Evolutionary conservation across 2,329 filamentous ascomycete species (phyloP), one percentile per base, ranked within the genome.

Genomic region (Graphiopsis chlorocephala): DNA sequence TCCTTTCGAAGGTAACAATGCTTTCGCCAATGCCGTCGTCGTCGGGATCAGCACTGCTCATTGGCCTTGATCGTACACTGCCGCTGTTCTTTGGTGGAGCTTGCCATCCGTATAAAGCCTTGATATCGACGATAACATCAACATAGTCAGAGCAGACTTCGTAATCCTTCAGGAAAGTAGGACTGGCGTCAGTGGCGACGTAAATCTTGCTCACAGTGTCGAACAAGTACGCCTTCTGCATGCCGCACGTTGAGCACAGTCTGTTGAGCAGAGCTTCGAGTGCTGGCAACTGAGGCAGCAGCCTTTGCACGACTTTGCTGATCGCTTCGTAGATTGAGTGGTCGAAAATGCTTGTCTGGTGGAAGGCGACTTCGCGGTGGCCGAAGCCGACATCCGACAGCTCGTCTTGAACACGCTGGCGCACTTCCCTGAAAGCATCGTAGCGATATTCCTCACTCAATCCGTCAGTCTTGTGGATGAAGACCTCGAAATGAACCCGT

Each of bases 91-190:
- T 77, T 70, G 23, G 73, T 70, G 12, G 75, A 77, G 35, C 84
- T 78, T 68, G 85, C 84, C 85, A 98, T 53, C 93, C 94, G 75
- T 97, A 99, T 45, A 99, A 90, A 75, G 98, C 94, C 29, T 92
- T 95, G 62, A 98, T 90, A 76, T 99, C 95, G 65, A 98, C 94
- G 67, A 99, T 96, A 66, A 98, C 93, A 77, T 99, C 95, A 71
- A 99, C 97, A 76, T 97, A 98, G 76, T 99, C 95, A 58, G 92
- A 96, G 80, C 95, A 99, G 74, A 98, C 96, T 80, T 98, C 95
- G 77, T 99, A 99, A 76, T 91, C 94, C 48, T 91, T 90, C 84
- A 97, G 95, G 74, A 98, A 94, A 33, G 94, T 92, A 0, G 94
- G 94, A 45, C 91, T 90, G 31, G 90, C 95, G 77, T 99, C 95